These are phyloP conservation scores for Capronia americana DNA, from an alignment of 2,329 filamentous ascomycete genomes.

Conservation along the genomic window DNA sequence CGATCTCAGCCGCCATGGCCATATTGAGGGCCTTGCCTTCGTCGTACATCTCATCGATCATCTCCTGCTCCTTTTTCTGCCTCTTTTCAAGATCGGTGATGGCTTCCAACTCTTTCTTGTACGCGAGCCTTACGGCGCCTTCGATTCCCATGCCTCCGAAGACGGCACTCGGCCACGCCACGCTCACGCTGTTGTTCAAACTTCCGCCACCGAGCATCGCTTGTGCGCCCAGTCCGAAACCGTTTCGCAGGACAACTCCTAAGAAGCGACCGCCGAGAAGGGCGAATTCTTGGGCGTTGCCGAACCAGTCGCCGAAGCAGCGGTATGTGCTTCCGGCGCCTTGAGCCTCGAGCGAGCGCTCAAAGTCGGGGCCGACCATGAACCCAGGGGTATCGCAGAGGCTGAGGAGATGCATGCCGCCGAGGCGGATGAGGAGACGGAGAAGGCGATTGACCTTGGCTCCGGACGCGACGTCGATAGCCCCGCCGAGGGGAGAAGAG, in stretches of 20 bases:
- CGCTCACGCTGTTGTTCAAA: slow-evolving; percentile 35
- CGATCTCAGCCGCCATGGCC: slow-evolving; percentile 33
- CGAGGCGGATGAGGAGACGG: slow-evolving; percentile 33
- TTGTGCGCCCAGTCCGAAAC: slow-evolving; percentile 34
- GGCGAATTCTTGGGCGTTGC: slow-evolving; percentile 32
- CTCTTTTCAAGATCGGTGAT: slow-evolving; percentile 31
- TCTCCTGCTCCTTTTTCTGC: slow-evolving; percentile 33
- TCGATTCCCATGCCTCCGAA: slow-evolving; percentile 35
- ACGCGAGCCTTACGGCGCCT: slow-evolving; percentile 33
- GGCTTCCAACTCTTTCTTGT: slow-evolving; percentile 32
- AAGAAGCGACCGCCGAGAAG: slow-evolving; percentile 31
- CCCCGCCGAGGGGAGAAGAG: slow-evolving; percentile 31
- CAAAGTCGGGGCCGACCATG: slow-evolving; percentile 35
- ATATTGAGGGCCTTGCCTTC: slow-evolving; percentile 33
- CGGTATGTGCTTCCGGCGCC: slow-evolving; percentile 34
- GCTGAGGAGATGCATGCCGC: slow-evolving; percentile 36
- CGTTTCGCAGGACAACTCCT: slow-evolving; percentile 32
- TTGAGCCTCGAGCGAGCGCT: slow-evolving; percentile 33
- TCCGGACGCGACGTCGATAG: slow-evolving; percentile 32
- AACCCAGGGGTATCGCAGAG: slow-evolving; percentile 35
- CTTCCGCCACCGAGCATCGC: slow-evolving; percentile 35
- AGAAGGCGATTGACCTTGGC: slow-evolving; percentile 35
- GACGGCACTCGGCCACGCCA: slow-evolving; percentile 34
- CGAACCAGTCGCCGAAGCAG: slow-evolving; percentile 36
- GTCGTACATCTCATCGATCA: slow-evolving; percentile 34